phyloP scores from a whole-genome alignment of 176 grass and related monocot genomes.

The Carex littledalei region DNA sequence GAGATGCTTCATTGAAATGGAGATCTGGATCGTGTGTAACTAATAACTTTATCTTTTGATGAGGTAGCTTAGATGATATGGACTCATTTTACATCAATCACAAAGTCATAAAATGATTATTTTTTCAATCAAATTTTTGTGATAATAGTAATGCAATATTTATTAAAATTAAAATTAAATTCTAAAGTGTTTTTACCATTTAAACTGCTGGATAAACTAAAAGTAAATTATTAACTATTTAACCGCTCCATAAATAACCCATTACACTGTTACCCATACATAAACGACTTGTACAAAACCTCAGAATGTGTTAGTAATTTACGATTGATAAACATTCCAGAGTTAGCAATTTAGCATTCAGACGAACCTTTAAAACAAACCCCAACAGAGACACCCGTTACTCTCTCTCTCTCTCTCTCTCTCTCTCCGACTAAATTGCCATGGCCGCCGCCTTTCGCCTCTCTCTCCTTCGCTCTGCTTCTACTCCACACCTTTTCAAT shows the following conservation, averaged over 20 bases:
- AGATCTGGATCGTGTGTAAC: background rate
- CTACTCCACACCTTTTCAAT: slow-evolving; percentile 23
- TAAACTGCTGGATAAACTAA: no score
- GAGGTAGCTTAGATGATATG: background rate
- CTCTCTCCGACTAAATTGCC: slow-evolving; percentile 20
- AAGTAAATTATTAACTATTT: no score
- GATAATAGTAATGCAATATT: background rate
- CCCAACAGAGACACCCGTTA: background rate
- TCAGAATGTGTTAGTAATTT: no score
- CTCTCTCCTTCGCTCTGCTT: slow-evolving; percentile 11
- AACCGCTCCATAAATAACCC: no score
- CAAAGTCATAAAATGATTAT: background rate
- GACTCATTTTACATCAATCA: background rate
- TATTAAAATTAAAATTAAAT: background rate
- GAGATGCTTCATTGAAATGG: no score
- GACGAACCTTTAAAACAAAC: background rate
- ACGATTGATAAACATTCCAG: background rate
- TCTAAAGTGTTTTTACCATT: no score
- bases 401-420: background rate
- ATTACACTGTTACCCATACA: background rate
- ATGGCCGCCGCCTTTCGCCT: slow-evolving; percentile 52
- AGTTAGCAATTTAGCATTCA: background rate
- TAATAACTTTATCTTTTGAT: background rate
- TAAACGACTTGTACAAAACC: background rate
- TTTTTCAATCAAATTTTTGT: background rate